Evolutionary conservation across 371 early-diverging fungal genomes (phyloP).

Genomic region (Rhizopus arrhizus): DNA sequence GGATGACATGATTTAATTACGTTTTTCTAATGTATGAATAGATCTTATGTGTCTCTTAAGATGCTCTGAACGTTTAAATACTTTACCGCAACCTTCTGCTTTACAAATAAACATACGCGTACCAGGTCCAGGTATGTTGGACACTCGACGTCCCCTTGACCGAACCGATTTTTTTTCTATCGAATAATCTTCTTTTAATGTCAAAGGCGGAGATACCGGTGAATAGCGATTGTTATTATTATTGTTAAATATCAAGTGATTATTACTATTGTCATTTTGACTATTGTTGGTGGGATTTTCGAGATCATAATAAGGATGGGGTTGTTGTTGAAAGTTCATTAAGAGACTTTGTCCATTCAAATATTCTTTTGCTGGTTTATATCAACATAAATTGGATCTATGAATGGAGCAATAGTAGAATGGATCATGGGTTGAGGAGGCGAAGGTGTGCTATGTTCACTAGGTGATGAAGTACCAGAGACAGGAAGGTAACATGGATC

Average conservation of each 20-base stretch:
- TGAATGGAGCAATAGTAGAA: neutral
- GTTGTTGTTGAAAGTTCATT: constrained; percentile 9
- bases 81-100: constrained; percentile 58
- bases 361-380: too few relatives aligned
- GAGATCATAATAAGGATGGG: constrained; percentile 19
- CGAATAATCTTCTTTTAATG: constrained; percentile 17
- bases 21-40: constrained; percentile 67
- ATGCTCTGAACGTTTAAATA: constrained; percentile 71
- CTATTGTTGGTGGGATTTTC: constrained; percentile 4
- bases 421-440: too few relatives aligned
- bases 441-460: too few relatives aligned
- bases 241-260: constrained; percentile 2
- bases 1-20: constrained; percentile 40
- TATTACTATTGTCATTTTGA: neutral
- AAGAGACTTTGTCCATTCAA: neutral
- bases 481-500: constrained; percentile 32
- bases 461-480: too few relatives aligned
- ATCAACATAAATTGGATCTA: constrained; percentile 28
- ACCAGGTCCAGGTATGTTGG: constrained; percentile 44
- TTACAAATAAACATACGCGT: constrained; percentile 58
- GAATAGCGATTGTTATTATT: constrained; percentile 3
- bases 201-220: constrained; percentile 24
- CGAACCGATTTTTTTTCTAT: constrained; percentile 17
- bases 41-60: constrained; percentile 68
- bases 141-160: constrained; percentile 61